These are phyloP conservation scores for Dissophora ornata DNA, from an alignment of 192 early-diverging fungal species.

Conservation along the genomic window DNA sequence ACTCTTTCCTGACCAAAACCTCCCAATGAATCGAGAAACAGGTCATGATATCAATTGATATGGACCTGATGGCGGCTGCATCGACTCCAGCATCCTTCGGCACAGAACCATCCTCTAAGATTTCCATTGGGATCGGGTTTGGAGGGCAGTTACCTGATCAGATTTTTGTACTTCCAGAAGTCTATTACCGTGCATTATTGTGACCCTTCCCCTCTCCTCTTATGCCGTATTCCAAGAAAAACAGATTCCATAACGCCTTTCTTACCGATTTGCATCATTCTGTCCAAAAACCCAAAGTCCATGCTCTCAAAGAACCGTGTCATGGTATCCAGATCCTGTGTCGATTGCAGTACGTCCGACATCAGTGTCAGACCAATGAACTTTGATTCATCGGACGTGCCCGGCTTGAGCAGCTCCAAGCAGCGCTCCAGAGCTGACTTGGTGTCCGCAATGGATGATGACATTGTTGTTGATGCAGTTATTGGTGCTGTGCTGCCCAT, in stretches of 20 bases:
- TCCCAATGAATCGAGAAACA: slow-evolving; percentile 43
- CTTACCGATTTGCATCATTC: slow-evolving; percentile 42
- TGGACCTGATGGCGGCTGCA: slow-evolving; percentile 20
- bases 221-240: too few species aligned
- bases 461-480: neutral
- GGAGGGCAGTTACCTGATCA: too few species aligned
- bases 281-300: slow-evolving; percentile 43
- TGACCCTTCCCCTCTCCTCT: too few species aligned
- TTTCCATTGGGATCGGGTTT: too few species aligned
- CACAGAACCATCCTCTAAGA: slow-evolving; percentile 24
- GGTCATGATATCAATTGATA: slow-evolving; percentile 39
- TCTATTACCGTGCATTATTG: too few species aligned
- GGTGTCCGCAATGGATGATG: too few species aligned
- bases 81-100: slow-evolving; percentile 40
- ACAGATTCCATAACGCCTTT: neutral
- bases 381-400: slow-evolving; percentile 34
- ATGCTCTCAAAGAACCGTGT: slow-evolving; percentile 42
- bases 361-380: slow-evolving; percentile 46
- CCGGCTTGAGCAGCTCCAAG: slow-evolving; percentile 31
- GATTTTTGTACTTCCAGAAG: too few species aligned
- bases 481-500: too few species aligned
- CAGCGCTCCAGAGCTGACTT: slow-evolving; percentile 21
- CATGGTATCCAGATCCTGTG: slow-evolving; percentile 22
- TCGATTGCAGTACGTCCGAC: slow-evolving; percentile 24
- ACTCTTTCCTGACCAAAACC: slow-evolving; percentile 34